A percentile compares a stretch with the other conserved stretches of the same genome.
Evolutionary conservation across 768 basidiomycete genomes (phyloP).

Genomic region (Sporobolomyces pararoseus): DNA sequence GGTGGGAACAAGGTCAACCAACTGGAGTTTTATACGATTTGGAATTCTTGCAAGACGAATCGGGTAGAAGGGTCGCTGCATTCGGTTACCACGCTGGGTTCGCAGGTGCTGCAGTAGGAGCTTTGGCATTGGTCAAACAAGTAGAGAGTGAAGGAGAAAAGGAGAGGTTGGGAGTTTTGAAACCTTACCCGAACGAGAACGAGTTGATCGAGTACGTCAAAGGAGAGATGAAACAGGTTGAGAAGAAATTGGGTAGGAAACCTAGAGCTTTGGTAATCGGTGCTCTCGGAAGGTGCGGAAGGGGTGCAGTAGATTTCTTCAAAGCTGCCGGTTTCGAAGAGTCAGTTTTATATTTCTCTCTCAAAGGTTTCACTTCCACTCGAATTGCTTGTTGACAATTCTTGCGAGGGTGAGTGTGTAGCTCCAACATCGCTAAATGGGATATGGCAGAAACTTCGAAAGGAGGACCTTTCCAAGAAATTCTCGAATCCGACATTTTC

Average conservation of each 20-base stretch:
- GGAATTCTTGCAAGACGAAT: conserved; percentile 83
- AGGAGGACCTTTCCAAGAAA: conserved; percentile 92
- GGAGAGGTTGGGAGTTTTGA: conserved; percentile 61
- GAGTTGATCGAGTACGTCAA: conserved; percentile 78
- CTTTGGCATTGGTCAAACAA: conserved; percentile 70
- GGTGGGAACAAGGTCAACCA: conserved; percentile 70
- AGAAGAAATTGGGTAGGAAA: conserved; percentile 54
- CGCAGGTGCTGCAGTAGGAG: conserved; percentile 78
- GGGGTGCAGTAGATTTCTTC: conserved; percentile 92
- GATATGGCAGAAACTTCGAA: conserved; percentile 94
- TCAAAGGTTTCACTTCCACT: background rate
- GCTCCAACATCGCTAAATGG: conserved; percentile 94
- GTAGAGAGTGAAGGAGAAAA: conserved; percentile 55
- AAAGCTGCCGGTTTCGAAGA: conserved; percentile 90
- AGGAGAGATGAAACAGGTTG: conserved; percentile 62
- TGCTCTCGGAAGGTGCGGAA: conserved; percentile 88
- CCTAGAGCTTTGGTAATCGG: conserved; percentile 90
- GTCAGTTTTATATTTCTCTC: conserved; percentile 56
- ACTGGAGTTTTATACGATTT: conserved; percentile 83
- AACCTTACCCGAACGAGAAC: conserved; percentile 76
- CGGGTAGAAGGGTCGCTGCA: conserved; percentile 86
- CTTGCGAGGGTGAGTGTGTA: conserved; percentile 50
- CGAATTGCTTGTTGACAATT: background rate
- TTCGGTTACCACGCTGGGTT: conserved; percentile 99
- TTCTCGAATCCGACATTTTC: conserved; percentile 93